These are phyloP conservation scores for Phtheirospermum japonicum DNA, from an alignment of 257 asterid species.

Conservation along the genomic window DNA sequence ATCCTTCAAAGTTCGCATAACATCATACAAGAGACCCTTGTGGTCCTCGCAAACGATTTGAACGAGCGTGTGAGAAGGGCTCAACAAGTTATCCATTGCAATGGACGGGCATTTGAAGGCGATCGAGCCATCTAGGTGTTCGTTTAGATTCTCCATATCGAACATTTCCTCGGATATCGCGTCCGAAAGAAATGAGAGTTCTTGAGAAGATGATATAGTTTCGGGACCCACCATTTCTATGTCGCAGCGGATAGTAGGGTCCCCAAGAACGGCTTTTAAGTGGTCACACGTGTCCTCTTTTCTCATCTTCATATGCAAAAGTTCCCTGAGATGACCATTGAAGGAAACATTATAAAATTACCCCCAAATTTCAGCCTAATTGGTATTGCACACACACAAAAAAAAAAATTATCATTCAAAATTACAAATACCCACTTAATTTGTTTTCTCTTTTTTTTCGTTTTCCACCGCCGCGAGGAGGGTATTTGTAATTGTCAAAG, in stretches of 20 bases:
- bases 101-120: constrained; percentile 52
- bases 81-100: constrained; percentile 61
- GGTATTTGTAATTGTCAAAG: too few species aligned
- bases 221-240: constrained; percentile 72
- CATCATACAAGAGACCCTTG: constrained; percentile 77
- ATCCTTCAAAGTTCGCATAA: constrained; percentile 88
- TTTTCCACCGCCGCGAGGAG: too few species aligned
- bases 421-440: too few species aligned
- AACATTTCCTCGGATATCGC: constrained; percentile 57
- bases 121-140: constrained; percentile 34
- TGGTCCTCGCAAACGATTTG: constrained; percentile 81
- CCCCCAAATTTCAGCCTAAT: too few species aligned
- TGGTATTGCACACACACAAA: too few species aligned
- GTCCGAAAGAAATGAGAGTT: constrained; percentile 58
- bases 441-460: too few species aligned
- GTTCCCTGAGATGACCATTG: constrained; percentile 66
- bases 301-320: constrained; percentile 57
- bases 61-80: constrained; percentile 82
- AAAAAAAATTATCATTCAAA: too few species aligned
- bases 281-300: constrained; percentile 56
- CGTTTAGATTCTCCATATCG: constrained; percentile 36
- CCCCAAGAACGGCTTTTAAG: constrained; percentile 57
- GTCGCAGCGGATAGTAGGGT: constrained; percentile 54
- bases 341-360: too few species aligned
- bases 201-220: constrained; percentile 60